Evolutionary conservation across 345 rosid genomes (phyloP).

Genomic region (Populus davidiana): DNA sequence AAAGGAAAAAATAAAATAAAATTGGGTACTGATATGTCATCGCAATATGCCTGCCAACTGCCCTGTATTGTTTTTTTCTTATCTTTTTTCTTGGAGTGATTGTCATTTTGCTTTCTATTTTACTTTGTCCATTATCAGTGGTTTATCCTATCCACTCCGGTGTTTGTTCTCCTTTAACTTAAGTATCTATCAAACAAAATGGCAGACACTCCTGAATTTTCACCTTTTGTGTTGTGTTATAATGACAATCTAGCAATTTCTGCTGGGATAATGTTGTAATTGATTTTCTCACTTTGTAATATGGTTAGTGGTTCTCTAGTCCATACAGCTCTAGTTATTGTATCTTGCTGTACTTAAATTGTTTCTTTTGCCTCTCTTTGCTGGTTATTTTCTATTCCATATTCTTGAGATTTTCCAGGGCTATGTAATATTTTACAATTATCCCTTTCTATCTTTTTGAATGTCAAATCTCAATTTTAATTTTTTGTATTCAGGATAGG

Average conservation of each 20-base stretch:
- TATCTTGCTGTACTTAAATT: neutral
- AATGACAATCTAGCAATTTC: neutral
- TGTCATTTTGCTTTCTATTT: too few species aligned
- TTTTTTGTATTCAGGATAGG: conserved; percentile 56
- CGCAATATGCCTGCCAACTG: neutral
- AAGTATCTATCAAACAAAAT: too few species aligned
- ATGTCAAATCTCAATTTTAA: neutral
- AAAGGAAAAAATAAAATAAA: neutral
- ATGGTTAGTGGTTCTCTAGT: neutral
- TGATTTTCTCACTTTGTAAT: neutral
- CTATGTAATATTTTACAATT: neutral
- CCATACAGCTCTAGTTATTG: neutral
- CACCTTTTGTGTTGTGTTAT: neutral
- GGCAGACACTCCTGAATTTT: too few species aligned
- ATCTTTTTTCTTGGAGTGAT: too few species aligned
- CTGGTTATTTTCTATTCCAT: neutral
- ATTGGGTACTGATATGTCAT: neutral
- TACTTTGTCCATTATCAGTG: too few species aligned
- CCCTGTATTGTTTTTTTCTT: too few species aligned
- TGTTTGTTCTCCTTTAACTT: too few species aligned
- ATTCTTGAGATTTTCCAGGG: neutral
- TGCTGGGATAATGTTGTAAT: neutral
- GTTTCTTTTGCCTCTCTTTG: neutral
- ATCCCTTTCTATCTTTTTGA: neutral
- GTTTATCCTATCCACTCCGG: too few species aligned